These are phyloP conservation scores for Ascochyta rabiei DNA, from an alignment of 2,329 filamentous ascomycete genomes.

Conservation along the genomic window DNA sequence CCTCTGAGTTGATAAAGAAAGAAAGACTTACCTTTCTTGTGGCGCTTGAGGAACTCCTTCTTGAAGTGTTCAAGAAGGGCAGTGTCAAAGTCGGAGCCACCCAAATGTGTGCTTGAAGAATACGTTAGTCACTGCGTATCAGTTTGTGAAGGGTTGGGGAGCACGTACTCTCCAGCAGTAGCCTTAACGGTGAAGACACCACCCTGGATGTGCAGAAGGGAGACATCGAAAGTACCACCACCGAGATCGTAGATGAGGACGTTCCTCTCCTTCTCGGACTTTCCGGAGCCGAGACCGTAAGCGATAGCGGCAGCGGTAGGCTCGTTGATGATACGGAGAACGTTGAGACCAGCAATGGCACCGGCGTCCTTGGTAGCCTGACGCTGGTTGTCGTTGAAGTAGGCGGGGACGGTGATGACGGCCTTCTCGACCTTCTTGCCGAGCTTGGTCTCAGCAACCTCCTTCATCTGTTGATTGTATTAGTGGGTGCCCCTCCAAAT, in stretches of 20 bases:
- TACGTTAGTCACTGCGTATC: not conserved
- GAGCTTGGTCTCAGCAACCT: slow-evolving; percentile 97
- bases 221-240: slow-evolving; percentile 99
- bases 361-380: slow-evolving; percentile 99
- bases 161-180: slow-evolving; percentile 77
- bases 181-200: slow-evolving; percentile 99
- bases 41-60: slow-evolving; percentile 97
- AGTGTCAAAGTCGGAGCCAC: slow-evolving; percentile 95
- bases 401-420: slow-evolving; percentile 97
- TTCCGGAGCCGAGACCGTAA: slow-evolving; percentile 94
- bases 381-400: slow-evolving; percentile 99
- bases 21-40: too few species aligned
- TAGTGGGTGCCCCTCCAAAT: slow-evolving; percentile 17
- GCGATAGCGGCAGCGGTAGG: slow-evolving; percentile 97
- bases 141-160: not conserved
- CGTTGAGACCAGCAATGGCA: slow-evolving; percentile 95
- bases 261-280: slow-evolving; percentile 97
- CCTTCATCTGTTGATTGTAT: slow-evolving; percentile 79
- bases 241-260: slow-evolving; percentile 99
- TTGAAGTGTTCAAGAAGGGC: slow-evolving; percentile 96
- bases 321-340: slow-evolving; percentile 99
- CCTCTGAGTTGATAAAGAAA: too few species aligned
- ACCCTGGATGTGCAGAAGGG: slow-evolving; percentile 96
- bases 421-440: slow-evolving; percentile 99
- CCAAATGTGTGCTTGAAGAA: slow-evolving; percentile 71